Percentiles rank a stretch among this genome's conserved stretches.
Conservation (phyloP, 257 asterid species). For the Solanum microdontum region DNA sequence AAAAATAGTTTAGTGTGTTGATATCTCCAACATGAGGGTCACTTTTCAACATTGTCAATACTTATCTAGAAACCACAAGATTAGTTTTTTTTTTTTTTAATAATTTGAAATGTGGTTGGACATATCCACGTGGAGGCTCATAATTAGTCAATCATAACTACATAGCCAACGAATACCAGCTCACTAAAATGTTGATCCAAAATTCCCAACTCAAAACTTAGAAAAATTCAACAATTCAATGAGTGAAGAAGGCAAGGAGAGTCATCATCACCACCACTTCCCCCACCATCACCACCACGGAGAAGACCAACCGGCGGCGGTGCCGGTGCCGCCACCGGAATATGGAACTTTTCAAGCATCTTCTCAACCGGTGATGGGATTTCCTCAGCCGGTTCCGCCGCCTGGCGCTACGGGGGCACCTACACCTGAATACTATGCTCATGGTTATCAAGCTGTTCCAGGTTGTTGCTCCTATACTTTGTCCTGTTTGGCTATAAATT, state of each 20-base stretch:
- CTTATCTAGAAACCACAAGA: neutral
- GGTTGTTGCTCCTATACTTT: constrained; percentile 21
- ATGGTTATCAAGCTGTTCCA: constrained; percentile 80
- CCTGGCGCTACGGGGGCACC: constrained; percentile 43
- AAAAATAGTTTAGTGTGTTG: neutral
- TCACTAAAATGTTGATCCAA: neutral
- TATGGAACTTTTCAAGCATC: constrained; percentile 68
- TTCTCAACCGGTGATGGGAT: constrained; percentile 49
- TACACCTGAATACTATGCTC: constrained; percentile 43
- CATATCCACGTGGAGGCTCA: neutral
- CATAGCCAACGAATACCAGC: neutral
- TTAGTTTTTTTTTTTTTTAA: too few relatives aligned
- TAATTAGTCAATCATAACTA: neutral
- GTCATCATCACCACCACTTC: constrained; percentile 9
- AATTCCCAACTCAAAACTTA: neutral
- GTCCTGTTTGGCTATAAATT: fast-evolving
- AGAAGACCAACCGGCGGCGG: constrained; percentile 6
- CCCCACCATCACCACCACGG: constrained; percentile 3
- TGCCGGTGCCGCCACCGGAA: constrained; percentile 27
- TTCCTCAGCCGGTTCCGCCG: constrained; percentile 95
- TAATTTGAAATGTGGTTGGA: neutral
- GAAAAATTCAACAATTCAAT: constrained; percentile 5
- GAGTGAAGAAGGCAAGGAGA: constrained; percentile 46
- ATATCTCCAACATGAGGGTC: neutral
- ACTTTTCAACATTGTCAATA: neutral